Evolutionary conservation across 331 rosid genomes (phyloP), one percentile per base, ranked within the genome.

Genomic region (Telfairia occidentalis): DNA sequence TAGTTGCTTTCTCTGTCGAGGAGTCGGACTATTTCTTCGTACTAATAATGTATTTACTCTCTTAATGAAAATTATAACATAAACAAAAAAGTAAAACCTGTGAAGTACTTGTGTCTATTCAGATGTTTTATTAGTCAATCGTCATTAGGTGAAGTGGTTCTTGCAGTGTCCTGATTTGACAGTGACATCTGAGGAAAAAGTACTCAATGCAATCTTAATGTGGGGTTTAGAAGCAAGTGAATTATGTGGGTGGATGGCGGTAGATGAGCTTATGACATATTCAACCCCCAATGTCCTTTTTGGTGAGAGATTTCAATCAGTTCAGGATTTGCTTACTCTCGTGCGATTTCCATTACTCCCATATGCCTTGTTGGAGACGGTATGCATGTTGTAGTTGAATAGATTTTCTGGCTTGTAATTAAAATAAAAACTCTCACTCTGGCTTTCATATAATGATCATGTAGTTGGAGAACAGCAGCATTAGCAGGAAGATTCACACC

Each of bases 161-260:
- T 83, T 86, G 88, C 96, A 94, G 97, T 96, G 90, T 86, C 96
- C 96, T 7, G 96, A 94, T 84, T 85, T 94, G 91, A 86, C 97
- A 0, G 96, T 91, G 64, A 94, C 98, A 54, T 91, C 92, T 24
- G 98, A 94, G 88, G 98, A 94, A 83, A 91, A 88, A 79, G 92
- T 94, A 78, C 88, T 94, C 34, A 85, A 91, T 83, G 96, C 97
- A 76, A 88, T 94, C 83, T 81, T 89, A 65, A 83, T 87, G 86
- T 94, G 89, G 88, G 97, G 96, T 78, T 80, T 86, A 80, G 81
- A 87, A 78, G 85, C 89, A 52, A 84, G 85, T 66, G 89, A 88
- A 70, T 76, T 83, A 49, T 81, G 80, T 84, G 92, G 85, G 64
- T 94, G 97, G 98, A 97, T 86, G 77, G 81, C 77, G 42, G 90